Base-by-base conservation (phyloP, 2,329 filamentous ascomycete species). In the Aspergillus ibericus region DNA sequence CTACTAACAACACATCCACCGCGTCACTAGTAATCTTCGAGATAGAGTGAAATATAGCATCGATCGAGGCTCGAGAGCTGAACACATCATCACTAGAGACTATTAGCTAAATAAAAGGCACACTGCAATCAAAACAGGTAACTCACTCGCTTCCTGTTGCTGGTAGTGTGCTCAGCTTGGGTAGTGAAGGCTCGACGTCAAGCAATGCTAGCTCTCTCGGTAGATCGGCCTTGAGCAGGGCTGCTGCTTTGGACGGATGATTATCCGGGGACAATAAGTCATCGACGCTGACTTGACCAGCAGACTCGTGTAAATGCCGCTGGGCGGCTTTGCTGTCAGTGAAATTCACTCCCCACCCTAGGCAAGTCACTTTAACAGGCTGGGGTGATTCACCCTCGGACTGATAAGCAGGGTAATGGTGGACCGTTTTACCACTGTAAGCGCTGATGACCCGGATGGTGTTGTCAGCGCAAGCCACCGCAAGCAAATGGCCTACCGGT, bases 381-480 rank as follows among this genome's bases (percentile, higher is more conserved):
- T 58, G 63, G 6, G 54, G 34, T 9, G 32, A 55, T 15, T 65
- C 67, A 25, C 55, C 60, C 10, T 63, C 63, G 8, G 53, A 56
- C 46, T 68, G 60, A 36, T 68, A 67, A 5, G 67, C 68, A 66
- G 75, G 68, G 68, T 91, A 88, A 68, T 89, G 85, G 72, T 95
- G 89, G 18, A 92, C 86, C 12, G 89, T 85, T 75, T 93, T 96
- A 73, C 87, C 90, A 66, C 86, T 93, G 72, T 95, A 92, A 20
- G 92, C 78, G 60, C 89, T 90, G 72, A 93, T 84, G 35, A 96
- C 78, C 58, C 91, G 87, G 18, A 95, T 85, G 6, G 85, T 84
- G 27, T 90, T 90, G 78, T 96, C 91, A 65, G 85, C 91, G 87
- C 91, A 96, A 47, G 87, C 91, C 13, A 95, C 85, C 13, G 92